Conservation (phyloP, 1,284 basidiomycete species). For the Prillingera fragicola region DNA sequence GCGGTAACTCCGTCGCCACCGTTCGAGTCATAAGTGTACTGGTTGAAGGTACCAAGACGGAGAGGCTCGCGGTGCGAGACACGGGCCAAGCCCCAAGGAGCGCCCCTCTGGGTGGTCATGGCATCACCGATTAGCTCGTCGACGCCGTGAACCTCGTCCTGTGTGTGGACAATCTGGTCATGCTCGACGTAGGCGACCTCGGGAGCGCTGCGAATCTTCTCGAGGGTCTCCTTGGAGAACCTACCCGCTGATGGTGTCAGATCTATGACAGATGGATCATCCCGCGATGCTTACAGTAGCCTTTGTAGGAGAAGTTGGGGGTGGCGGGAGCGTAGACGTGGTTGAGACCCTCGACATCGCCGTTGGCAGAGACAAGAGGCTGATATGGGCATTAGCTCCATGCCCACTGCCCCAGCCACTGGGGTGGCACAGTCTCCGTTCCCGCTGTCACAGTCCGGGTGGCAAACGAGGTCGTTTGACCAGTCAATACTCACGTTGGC, state of each 20-base stretch:
- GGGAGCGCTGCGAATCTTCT: constrained; percentile 75
- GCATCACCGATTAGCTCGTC: constrained; percentile 34
- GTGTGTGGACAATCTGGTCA: constrained; percentile 80
- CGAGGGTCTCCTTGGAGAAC: constrained; percentile 69
- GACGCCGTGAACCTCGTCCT: constrained; percentile 50
- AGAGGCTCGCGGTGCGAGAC: constrained; percentile 82
- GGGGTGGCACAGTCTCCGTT: neutral
- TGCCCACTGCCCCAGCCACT: too few species aligned
- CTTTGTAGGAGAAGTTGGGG: constrained; percentile 33
- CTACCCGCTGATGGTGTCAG: constrained; percentile 56
- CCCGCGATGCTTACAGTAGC: constrained; percentile 47
- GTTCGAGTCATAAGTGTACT: constrained; percentile 68
- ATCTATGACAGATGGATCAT: constrained; percentile 2
- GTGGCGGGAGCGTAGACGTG: constrained; percentile 40
- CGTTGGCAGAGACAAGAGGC: constrained; percentile 2
- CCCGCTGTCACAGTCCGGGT: neutral
- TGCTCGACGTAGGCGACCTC: constrained; percentile 90
- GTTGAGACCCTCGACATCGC: constrained; percentile 39
- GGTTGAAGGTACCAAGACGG: constrained; percentile 75
- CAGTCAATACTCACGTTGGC: constrained; percentile 51
- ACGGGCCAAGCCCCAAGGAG: constrained; percentile 96
- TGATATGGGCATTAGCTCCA: neutral
- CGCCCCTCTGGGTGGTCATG: constrained; percentile 60
- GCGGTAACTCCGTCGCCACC: constrained; percentile 91
- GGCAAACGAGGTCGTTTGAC: neutral